Evolutionary conservation across 495 filamentous ascomycete genomes (phyloP).

Genomic region (Penicillium lagena): DNA sequence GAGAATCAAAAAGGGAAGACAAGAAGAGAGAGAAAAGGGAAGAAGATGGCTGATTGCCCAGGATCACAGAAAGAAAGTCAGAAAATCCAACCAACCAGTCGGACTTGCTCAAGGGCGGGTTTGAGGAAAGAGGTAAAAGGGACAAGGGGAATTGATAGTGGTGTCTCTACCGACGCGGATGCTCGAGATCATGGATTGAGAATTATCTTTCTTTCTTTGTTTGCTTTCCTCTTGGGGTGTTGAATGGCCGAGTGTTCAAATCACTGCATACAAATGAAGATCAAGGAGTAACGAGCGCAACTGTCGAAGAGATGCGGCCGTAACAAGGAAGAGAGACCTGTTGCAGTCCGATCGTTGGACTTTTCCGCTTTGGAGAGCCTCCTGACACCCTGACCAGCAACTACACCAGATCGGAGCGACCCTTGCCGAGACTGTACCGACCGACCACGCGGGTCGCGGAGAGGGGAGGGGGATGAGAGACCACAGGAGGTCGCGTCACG

Average conservation of each 20-base stretch:
- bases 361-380: conserved; percentile 7
- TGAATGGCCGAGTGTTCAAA: conserved; percentile 22
- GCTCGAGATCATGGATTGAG: conserved; percentile 19
- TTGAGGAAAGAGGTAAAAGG: neutral
- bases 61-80: conserved; percentile 7
- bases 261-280: conserved; percentile 36
- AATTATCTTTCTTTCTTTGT: conserved; percentile 13
- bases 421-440: conserved; percentile 47
- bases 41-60: conserved; percentile 9
- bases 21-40: conserved; percentile 9
- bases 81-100: neutral
- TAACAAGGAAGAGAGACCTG: conserved; percentile 9
- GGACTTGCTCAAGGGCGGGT: too few species aligned
- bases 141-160: conserved; percentile 6
- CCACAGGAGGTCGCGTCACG: too few species aligned
- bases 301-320: conserved; percentile 7
- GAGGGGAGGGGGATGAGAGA: neutral
- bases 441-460: too few species aligned
- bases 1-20: conserved; percentile 12
- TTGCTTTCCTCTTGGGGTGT: neutral
- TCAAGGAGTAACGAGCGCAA: conserved; percentile 27
- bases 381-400: conserved; percentile 9
- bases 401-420: conserved; percentile 47
- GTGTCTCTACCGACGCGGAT: conserved; percentile 25
- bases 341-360: conserved; percentile 13